Base-by-base conservation (phyloP, 306 rosid genomes). In the Cucumis melo region DNA sequence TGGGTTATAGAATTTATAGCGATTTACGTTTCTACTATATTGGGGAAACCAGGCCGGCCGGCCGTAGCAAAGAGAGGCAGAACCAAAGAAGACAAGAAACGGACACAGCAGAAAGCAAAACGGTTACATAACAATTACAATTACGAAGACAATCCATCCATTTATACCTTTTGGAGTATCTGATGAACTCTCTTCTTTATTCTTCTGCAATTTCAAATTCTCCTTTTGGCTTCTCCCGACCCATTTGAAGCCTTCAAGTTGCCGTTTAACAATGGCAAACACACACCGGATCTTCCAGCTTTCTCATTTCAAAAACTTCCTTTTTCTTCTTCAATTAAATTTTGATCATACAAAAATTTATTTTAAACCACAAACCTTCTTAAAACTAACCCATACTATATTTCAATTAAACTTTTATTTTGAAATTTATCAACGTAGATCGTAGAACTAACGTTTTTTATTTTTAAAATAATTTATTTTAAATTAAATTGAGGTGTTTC, bases 51-150 rank as follows among this genome's bases (percentile, higher is more conserved):
- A 21, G 60, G 76, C 44, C 75, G 23, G 72, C 72, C 78, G 82
- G 88, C 86, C 89, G 90, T 59, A 10, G 42, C 4, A 16, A 32
- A 19, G 42, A 62, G 68, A 32, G 24, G 86, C 86, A 44, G 53
- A 70, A 16, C 36, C 75, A 13, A 8, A 44, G 57, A 24, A 13
- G 39, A 24, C 58, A 46, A 70, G 32, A 21, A 70, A 70, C 54
- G 53, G 73, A 70, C 56, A 46, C 32, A 67, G 24, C 50, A 65
- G 24, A 65, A 65, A 10, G 50, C 72, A 65, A 65, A 38, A 14
- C 72, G 48, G 72, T 65, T 65, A 63, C 70, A 16, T 63, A 34
- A 38, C 58, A 51, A 38, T 38, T 51, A 51, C 16, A 38, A 65
- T 29, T 32, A 16, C 56, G 56, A 51, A 51, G 56, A 46, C 19